Evolutionary conservation across 108 stramenopile species (phyloP).

Genomic region (Mayamaea pseudoterrestris): DNA sequence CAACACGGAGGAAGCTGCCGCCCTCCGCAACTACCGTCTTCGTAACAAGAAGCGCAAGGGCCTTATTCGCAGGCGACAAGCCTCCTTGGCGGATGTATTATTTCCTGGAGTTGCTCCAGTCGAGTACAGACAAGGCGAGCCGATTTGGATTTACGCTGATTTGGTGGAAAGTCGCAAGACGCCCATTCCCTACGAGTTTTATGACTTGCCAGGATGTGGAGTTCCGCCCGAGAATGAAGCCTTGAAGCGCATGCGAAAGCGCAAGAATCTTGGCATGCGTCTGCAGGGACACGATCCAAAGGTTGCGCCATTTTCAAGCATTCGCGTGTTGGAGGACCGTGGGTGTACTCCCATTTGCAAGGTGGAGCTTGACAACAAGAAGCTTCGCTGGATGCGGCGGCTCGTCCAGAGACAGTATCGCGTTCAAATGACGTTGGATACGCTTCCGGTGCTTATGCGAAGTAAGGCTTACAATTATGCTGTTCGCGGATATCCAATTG

Average conservation of each 20-base stretch:
- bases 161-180: conserved; percentile 64
- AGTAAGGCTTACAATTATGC: conserved; percentile 48
- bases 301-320: conserved; percentile 41
- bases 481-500: conserved; percentile 73
- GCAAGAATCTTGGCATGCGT: conserved; percentile 66
- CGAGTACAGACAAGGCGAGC: conserved; percentile 34
- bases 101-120: conserved; percentile 73
- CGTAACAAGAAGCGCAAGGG: conserved; percentile 68
- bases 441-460: conserved; percentile 64
- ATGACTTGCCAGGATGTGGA: conserved; percentile 80
- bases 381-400: conserved; percentile 49
- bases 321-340: conserved; percentile 30
- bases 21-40: conserved; percentile 26
- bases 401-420: conserved; percentile 90
- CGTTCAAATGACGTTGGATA: conserved; percentile 80
- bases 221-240: conserved; percentile 16
- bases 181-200: conserved; percentile 91
- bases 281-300: conserved; percentile 55
- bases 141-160: conserved; percentile 57
- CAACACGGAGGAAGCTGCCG: conserved; percentile 27
- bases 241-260: conserved; percentile 16
- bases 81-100: conserved; percentile 49
- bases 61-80: conserved; percentile 38
- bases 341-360: conserved; percentile 50
- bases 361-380: conserved; percentile 33